Evolutionary conservation across 2,329 filamentous ascomycete genomes (phyloP).

Genomic region (Boeremia lycopersici): DNA sequence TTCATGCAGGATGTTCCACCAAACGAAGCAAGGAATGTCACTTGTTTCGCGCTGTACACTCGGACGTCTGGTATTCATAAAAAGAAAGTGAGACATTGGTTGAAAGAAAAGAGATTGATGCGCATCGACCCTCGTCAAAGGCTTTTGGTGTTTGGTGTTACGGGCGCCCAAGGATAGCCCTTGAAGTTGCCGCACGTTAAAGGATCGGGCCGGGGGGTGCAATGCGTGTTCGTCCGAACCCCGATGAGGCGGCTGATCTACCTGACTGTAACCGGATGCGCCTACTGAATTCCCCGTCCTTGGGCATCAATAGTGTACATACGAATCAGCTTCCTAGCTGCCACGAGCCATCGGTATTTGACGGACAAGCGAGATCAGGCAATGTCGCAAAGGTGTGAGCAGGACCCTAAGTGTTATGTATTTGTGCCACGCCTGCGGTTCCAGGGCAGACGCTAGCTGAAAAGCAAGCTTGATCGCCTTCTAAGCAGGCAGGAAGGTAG

Average conservation of each 20-base stretch:
- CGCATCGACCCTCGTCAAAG: background rate
- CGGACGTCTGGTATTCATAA: conserved; percentile 4
- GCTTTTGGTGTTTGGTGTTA: conserved; percentile 7
- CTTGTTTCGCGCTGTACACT: conserved; percentile 13
- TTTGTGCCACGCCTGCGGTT: conserved; percentile 36
- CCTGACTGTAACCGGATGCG: conserved; percentile 8
- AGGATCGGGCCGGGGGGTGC: conserved; percentile 17
- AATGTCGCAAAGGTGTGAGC: conserved; percentile 6
- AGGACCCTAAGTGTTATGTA: conserved; percentile 15
- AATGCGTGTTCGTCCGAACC: conserved; percentile 7
- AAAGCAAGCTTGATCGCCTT: conserved; percentile 30
- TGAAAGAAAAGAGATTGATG: conserved; percentile 15
- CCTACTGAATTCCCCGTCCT: conserved; percentile 7
- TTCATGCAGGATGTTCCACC: conserved; percentile 15
- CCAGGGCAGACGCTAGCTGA: conserved; percentile 24
- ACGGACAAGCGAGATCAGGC: conserved; percentile 4
- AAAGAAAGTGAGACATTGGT: conserved; percentile 12
- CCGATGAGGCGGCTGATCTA: conserved; percentile 18
- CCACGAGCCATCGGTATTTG: background rate
- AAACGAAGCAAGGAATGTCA: conserved; percentile 12
- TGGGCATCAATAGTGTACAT: conserved; percentile 1
- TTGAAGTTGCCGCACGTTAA: conserved; percentile 15
- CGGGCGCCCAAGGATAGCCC: conserved; percentile 11
- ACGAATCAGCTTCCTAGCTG: background rate
- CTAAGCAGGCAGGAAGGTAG: conserved; percentile 22